Base-by-base conservation (phyloP, 768 basidiomycete genomes). In the Amanita pseudoporphyria region DNA sequence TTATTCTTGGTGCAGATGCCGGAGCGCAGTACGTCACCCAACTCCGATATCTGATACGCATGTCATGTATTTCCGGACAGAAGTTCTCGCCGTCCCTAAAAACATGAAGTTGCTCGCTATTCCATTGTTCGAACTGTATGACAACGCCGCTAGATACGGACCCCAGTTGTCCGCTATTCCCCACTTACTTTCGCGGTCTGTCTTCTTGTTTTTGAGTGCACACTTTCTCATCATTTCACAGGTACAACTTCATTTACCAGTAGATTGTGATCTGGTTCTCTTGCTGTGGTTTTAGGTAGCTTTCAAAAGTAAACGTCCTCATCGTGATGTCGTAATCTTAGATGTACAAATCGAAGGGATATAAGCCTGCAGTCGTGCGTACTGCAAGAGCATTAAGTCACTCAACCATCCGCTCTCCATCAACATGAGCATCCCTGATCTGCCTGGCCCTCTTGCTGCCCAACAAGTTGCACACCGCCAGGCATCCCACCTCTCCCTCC, bases 81-180 rank as follows among this genome's bases (percentile, higher is more conserved):
- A 96, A 65, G 88, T 95, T 13, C 81, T 99, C 7, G 91, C 93
- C 0, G 94, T 99, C 3, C 96, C 96, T 0, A 90, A 89, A 68
- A 99, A 99, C 66, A 97, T 98, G 95, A 98, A 98, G 63, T 79
- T 99, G 6, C 81, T 95, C 36, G 95, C 94, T 14, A 91, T 97
- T 40, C 96, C 96, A 0, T 72, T 99, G 32, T 97, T 95, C 60
- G 96, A 99, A 67, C 72, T 98, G 12, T 99, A 98, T 62, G 96
- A 98, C 64, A 99, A 99, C 53, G 88, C 92, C 7, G 93, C 95
- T 0, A 74, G 94, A 50, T 94, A 94, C 60, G 94, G 94, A 1
- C 95, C 94, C 0, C 93, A 96, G 59, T 76, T 97, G 9, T 89
- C 90, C 21, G 92, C 94, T 2, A 89, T 97, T 55, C 94, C 95